Percentiles rank a stretch among this genome's conserved stretches.
These are phyloP conservation scores for Plantago lanceolata DNA, from an alignment of 305 asterid genomes.

Conservation along the genomic window DNA sequence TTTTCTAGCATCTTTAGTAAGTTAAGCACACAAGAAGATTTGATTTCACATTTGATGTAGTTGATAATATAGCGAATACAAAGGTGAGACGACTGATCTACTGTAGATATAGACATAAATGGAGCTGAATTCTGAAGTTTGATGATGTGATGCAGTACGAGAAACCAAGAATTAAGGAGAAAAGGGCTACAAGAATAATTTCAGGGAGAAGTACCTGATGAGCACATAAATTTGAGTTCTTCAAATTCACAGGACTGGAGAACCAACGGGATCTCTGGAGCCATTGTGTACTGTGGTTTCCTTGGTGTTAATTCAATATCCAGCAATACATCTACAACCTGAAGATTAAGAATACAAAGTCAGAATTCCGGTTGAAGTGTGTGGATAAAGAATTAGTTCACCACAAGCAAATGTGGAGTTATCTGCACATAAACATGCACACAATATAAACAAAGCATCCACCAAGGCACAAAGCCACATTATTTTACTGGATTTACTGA, in stretches of 20 bases:
- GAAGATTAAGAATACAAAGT: constrained; percentile 24
- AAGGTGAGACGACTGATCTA: neutral
- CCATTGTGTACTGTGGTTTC: constrained; percentile 90
- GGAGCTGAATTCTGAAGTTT: constrained; percentile 2
- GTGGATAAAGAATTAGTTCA: neutral
- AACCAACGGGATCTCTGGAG: constrained; percentile 84
- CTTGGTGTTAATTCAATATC: constrained; percentile 65
- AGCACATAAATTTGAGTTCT: constrained; percentile 67
- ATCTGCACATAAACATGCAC: constrained; percentile 15
- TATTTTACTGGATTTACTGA: constrained; percentile 2
- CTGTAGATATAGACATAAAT: constrained; percentile 4
- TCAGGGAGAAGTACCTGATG: constrained; percentile 58
- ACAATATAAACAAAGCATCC: neutral
- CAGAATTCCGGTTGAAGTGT: constrained; percentile 9
- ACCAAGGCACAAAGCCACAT: neutral
- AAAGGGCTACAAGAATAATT: constrained; percentile 4
- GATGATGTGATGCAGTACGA: constrained; percentile 15
- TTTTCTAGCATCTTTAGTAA: constrained; percentile 56
- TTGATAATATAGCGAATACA: neutral
- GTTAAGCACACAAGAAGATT: constrained; percentile 25
- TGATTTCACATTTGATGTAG: constrained; percentile 8
- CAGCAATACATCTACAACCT: constrained; percentile 73
- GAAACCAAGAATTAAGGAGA: constrained; percentile 2
- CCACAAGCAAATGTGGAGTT: neutral
- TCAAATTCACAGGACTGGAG: constrained; percentile 93